Conservation (phyloP, 2,329 filamentous ascomycete genomes). For the Elsinoe necatrix region DNA sequence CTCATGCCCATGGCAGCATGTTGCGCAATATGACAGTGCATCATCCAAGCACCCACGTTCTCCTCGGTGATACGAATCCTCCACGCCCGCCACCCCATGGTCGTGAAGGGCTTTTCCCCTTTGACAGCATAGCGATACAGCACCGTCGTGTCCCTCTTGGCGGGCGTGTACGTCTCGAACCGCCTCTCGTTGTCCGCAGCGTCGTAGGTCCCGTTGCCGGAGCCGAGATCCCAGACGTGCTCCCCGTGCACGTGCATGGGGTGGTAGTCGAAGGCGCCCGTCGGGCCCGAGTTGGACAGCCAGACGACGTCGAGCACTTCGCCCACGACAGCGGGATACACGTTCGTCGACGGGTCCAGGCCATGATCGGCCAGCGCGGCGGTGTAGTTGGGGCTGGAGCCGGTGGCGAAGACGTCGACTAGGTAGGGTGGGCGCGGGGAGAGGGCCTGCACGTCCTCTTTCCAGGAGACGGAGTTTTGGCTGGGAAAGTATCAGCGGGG, state of each 20-base stretch:
- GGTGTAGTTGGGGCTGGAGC: conserved; percentile 39
- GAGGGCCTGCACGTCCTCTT: conserved; percentile 1
- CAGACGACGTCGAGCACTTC: conserved; percentile 48
- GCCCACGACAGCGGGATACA: conserved; percentile 47
- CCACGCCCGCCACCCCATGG: conserved; percentile 54
- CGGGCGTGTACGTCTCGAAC: conserved; percentile 24
- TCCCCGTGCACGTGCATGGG: conserved; percentile 50
- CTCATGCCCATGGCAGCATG: conserved; percentile 47
- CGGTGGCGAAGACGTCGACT: conserved; percentile 39
- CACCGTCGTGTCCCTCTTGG: conserved; percentile 43
- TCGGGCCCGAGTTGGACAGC: conserved; percentile 24
- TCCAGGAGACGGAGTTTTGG: conserved; percentile 8
- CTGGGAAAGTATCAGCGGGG: background rate
- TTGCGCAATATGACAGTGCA: conserved; percentile 52
- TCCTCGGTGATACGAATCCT: conserved; percentile 41
- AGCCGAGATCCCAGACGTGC: conserved; percentile 48
- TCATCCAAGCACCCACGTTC: conserved; percentile 51
- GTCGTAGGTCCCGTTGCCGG: conserved; percentile 47
- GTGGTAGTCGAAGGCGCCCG: conserved; percentile 38
- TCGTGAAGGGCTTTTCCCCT: conserved; percentile 34
- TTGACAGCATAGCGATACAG: conserved; percentile 45
- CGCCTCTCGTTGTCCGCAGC: conserved; percentile 40
- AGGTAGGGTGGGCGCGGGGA: conserved; percentile 34
- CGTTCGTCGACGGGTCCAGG: conserved; percentile 45
- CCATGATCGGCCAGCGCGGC: conserved; percentile 43